Evolutionary conservation across 169 alveolate species (phyloP).

Genomic region (Plasmodium falciparum): DNA sequence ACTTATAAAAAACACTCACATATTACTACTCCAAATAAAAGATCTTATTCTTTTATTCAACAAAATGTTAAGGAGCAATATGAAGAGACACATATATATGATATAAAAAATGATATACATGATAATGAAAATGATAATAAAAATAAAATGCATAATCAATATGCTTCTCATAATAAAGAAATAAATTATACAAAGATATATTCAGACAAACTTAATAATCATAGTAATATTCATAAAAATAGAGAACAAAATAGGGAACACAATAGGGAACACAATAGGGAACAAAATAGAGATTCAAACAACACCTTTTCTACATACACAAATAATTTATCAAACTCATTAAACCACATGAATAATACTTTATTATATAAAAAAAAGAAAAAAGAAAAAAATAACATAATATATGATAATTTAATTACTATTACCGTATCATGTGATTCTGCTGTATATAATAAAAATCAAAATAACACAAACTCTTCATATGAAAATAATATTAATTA

Average conservation of each 20-base stretch:
- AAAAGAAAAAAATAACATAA: not conserved
- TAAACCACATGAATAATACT: no score
- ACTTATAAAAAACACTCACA: not conserved
- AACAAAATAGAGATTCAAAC: no score
- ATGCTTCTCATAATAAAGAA: not conserved
- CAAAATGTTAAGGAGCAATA: conserved; percentile 1
- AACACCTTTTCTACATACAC: no score
- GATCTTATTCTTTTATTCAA: not conserved
- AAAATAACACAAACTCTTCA: not conserved
- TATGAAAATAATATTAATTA: not conserved
- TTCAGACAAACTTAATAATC: no score
- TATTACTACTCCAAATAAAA: not conserved
- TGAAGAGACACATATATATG: conserved; percentile 28
- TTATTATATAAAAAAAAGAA: no score
- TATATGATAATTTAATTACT: conserved; percentile 8
- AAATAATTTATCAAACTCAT: no score
- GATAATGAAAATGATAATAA: not conserved
- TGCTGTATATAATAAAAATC: not conserved
- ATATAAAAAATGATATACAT: not conserved
- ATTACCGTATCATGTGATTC: conserved; percentile 18
- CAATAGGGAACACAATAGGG: no score
- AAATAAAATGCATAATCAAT: not conserved
- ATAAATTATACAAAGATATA: no score
- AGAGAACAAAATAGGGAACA: no score
- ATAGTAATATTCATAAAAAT: not conserved